Evolutionary conservation across 352 stramenopile genomes (phyloP), one percentile per base, ranked within the genome.

Genomic region (Thraustotheca clavata): DNA sequence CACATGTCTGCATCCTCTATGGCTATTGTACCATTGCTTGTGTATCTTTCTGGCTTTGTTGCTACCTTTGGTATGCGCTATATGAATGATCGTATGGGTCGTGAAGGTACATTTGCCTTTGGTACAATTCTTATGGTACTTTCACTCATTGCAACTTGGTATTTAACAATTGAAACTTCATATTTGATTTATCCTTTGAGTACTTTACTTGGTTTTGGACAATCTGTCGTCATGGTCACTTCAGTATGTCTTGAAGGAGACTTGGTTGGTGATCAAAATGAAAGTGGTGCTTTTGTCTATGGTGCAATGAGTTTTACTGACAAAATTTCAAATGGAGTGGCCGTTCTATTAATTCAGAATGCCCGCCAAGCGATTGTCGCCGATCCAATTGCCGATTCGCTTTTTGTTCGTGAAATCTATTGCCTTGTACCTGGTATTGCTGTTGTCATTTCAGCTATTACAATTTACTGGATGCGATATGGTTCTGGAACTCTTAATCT

Each of bases 181-280:
- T 83, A 65, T 22, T 90, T 79, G 80, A 77, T 91, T 27, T 92
- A 94, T 60, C 63, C 67, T 20, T 82, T 84, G 49, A 89, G 81
- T 35, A 41, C 88, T 35, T 41, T 92, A 26, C 65, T 94, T 27
- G 85, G 85, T 18, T 87, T 90, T 73, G 85, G 85, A 48, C 91
- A 92, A 67, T 90, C 83, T 3, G 88, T 90, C 52, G 87, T 94
- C 49, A 94, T 94, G 85, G 85, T 94, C 32, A 90, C 83, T 11
- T 89, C 79, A 0, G 85, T 94, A 39, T 92, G 80, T 57, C 62
- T 92, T 11, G 86, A 90, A 60, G 85, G 81, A 39, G 85, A 91
- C 50, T 67, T 94, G 3, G 82, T 94, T 0, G 85, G 85, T 16
- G 87, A 86, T 69, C 86, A 89, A 60, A 72, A 87, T 36, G 85